Conservation (phyloP, 2,329 filamentous ascomycete genomes). For the Venturia oleaginea region DNA sequence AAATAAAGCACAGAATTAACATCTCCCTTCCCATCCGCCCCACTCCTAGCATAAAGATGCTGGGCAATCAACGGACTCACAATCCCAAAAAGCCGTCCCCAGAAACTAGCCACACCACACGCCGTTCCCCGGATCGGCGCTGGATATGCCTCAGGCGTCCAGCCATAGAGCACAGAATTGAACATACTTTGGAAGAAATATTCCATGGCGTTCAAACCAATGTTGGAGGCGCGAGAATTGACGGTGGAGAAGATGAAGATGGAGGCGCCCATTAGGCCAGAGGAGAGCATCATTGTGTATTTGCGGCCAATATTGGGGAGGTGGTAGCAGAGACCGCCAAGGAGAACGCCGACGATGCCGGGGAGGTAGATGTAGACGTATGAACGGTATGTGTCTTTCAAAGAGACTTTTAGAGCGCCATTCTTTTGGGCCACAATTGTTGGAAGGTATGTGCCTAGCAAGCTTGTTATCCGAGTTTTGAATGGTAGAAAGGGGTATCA, state of each 20-base stretch:
- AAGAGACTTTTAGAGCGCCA: constrained; percentile 33
- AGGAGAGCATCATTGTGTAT: constrained; percentile 30
- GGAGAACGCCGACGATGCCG: constrained; percentile 42
- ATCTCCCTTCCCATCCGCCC: constrained; percentile 26
- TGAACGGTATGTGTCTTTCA: constrained; percentile 41
- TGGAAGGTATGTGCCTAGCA: constrained; percentile 38
- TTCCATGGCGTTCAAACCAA: constrained; percentile 43
- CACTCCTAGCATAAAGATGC: constrained; percentile 26
- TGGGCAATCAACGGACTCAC: constrained; percentile 49
- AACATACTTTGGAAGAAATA: constrained; percentile 46
- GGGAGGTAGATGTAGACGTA: constrained; percentile 48
- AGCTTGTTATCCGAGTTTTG: not conserved
- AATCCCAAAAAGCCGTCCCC: constrained; percentile 50
- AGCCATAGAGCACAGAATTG: constrained; percentile 44
- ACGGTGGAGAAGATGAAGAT: constrained; percentile 37
- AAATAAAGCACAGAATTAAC: constrained; percentile 47
- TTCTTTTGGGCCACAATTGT: constrained; percentile 45
- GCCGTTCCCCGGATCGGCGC: constrained; percentile 44
- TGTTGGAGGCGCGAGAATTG: constrained; percentile 37
- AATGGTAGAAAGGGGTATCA: not conserved
- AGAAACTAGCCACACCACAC: constrained; percentile 49
- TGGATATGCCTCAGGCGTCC: constrained; percentile 44
- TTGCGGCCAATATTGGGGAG: constrained; percentile 36
- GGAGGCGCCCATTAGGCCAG: constrained; percentile 11
- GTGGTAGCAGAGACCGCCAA: constrained; percentile 40